Conservation (phyloP, 176 grass and related monocot genomes). For the Echinochloa phyllopogon region DNA sequence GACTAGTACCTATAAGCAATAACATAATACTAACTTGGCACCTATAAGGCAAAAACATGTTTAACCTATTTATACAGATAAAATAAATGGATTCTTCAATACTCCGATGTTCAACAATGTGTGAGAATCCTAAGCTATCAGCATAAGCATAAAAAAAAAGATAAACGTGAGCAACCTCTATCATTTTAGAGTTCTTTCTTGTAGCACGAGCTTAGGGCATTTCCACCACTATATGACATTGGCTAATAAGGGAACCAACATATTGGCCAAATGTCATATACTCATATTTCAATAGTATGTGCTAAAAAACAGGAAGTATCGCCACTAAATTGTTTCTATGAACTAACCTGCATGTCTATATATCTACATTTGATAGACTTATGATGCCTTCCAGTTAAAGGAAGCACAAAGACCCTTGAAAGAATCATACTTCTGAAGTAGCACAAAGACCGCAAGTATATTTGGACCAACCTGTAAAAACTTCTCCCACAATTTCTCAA, state of each 20-base stretch:
- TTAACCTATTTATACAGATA: slow-evolving; percentile 28
- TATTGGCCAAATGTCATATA: not conserved
- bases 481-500: slow-evolving; percentile 94
- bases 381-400: slow-evolving; percentile 20
- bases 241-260: not conserved
- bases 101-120: not conserved
- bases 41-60: not conserved
- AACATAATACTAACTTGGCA: slow-evolving; percentile 5
- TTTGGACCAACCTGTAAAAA: slow-evolving; percentile 76
- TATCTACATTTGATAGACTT: slow-evolving; percentile 7
- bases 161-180: not conserved
- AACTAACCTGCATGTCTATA: not conserved
- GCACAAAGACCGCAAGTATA: slow-evolving; percentile 11
- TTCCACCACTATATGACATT: not conserved
- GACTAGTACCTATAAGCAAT: not conserved
- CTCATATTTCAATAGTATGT: not conserved
- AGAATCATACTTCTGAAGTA: slow-evolving; percentile 18
- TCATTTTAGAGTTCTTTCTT: not conserved
- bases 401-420: slow-evolving; percentile 2
- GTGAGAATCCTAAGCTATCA: slow-evolving; percentile 6
- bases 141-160: not conserved
- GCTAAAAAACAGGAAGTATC: slow-evolving; percentile 1
- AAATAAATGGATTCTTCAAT: not conserved
- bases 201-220: not conserved
- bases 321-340: slow-evolving; percentile 8